Conservation (phyloP, 331 rosid species). For the Phaseolus coccineus region DNA sequence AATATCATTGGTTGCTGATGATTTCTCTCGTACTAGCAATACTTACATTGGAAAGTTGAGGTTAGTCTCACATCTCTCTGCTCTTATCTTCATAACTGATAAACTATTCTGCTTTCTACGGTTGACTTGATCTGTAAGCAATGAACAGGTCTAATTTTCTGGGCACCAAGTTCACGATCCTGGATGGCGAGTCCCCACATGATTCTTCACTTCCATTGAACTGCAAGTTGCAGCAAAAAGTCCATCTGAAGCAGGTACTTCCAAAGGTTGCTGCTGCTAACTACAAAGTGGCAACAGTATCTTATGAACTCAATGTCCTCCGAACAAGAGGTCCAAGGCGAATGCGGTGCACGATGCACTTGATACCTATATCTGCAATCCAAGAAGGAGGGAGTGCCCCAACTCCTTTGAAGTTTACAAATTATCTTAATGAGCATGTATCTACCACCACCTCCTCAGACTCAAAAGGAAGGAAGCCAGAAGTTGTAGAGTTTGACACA, state of each 20-base stretch:
- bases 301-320: conserved; percentile 81
- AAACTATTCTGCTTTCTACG: conserved; percentile 30
- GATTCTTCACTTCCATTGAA: conserved; percentile 57
- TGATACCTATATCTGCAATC: conserved; percentile 72
- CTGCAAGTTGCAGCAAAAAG: conserved; percentile 56
- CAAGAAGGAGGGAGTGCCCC: conserved; percentile 84
- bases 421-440: conserved; percentile 46
- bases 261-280: conserved; percentile 61
- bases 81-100: conserved; percentile 7
- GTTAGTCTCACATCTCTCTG: conserved; percentile 43
- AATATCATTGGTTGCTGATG: conserved; percentile 70
- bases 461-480: conserved; percentile 56
- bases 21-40: conserved; percentile 70
- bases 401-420: conserved; percentile 67
- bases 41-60: conserved; percentile 75
- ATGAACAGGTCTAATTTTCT: conserved; percentile 80
- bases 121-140: conserved; percentile 38
- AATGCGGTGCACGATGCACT: conserved; percentile 80
- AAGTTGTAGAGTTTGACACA: conserved; percentile 50
- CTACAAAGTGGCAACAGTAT: conserved; percentile 67
- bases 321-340: conserved; percentile 93
- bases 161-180: conserved; percentile 75
- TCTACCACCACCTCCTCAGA: conserved; percentile 19
- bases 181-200: conserved; percentile 66
- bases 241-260: conserved; percentile 62